Evolutionary conservation across 768 basidiomycete species (phyloP), one percentile per base, ranked within the genome.

Genomic region (Rhodosporidiobolus sp.): DNA sequence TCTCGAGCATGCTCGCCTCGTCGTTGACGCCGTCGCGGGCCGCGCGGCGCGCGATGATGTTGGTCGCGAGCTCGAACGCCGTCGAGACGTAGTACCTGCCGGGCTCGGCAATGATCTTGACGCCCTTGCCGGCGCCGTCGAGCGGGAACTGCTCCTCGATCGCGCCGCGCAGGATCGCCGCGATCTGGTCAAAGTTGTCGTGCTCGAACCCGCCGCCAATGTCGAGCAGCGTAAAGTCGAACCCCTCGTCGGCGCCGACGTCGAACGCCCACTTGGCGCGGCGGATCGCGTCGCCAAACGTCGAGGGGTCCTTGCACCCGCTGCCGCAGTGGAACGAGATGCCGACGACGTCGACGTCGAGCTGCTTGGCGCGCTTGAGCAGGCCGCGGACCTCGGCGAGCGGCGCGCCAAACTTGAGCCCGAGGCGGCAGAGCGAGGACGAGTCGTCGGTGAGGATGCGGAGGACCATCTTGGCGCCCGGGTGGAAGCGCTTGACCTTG

Each of bases 361-460:
- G 85, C 77, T 90, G 88, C 75, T 85, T 85, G 3, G 95, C 96
- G 76, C 88, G 90, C 22, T 84, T 82, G 63, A 99, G 85, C 30
- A 99, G 86, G 22, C 84, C 85, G 6, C 91, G 90, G 30, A 96
- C 93, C 22, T 87, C 85, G 34, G 83, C 84, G 57, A 98, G 85
- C 1, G 94, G 87, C 0, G 95, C 94, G n/a, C 96, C 96, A 75
- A 94, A 99, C 82, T 98, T 98, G 81, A 92, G 87, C 10, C 94
- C 93, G 60, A 99, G 88, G 26, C 91, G 88, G 80, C 95, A 98
- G 22, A 97, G 83, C 69, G 89, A 90, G 83, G 92, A 96, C 55
- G 91, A 92, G 82, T 98, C 96, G 82, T 99, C 96, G n/a, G 95
- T 94, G 58, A 98, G 85, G 80, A 99, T 98, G 76, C 96, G 91